Evolutionary conservation across 163 green algal genomes (phyloP).

Genomic region (Chlamydomonas reinhardtii): DNA sequence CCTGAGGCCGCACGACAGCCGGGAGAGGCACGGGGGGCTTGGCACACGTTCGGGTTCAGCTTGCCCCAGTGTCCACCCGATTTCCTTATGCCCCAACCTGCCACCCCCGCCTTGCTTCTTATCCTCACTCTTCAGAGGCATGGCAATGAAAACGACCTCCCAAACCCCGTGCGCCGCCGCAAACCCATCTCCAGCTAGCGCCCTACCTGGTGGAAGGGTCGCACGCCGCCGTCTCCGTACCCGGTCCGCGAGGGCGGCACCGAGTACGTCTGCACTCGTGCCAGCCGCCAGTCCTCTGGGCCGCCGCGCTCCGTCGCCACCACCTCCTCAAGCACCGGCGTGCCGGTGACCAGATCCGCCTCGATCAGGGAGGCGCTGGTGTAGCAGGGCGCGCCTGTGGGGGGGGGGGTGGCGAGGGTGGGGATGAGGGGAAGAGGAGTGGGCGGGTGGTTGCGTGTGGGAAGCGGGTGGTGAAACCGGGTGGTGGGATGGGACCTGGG

Average conservation of each 20-base stretch:
- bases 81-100: too few species aligned
- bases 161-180: too few species aligned
- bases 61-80: too few species aligned
- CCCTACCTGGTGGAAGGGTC: slow-evolving; percentile 54
- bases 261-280: slow-evolving; percentile 50
- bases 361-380: slow-evolving; percentile 40
- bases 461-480: too few species aligned
- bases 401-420: neutral
- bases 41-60: too few species aligned
- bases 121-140: too few species aligned
- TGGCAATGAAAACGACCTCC: too few species aligned
- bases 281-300: slow-evolving; percentile 27
- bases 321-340: slow-evolving; percentile 18
- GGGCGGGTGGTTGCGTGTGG: too few species aligned
- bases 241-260: slow-evolving; percentile 41
- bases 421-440: neutral
- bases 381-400: slow-evolving; percentile 46
- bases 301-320: neutral
- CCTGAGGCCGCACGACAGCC: neutral
- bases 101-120: too few species aligned
- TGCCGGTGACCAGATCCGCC: slow-evolving; percentile 39
- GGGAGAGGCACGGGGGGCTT: too few species aligned
- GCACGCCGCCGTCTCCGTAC: slow-evolving; percentile 47
- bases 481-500: too few species aligned
- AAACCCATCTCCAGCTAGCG: too few species aligned